Evolutionary conservation across 345 rosid species (phyloP), one percentile per base, ranked within the genome.

Genomic region (Passiflora organensis): DNA sequence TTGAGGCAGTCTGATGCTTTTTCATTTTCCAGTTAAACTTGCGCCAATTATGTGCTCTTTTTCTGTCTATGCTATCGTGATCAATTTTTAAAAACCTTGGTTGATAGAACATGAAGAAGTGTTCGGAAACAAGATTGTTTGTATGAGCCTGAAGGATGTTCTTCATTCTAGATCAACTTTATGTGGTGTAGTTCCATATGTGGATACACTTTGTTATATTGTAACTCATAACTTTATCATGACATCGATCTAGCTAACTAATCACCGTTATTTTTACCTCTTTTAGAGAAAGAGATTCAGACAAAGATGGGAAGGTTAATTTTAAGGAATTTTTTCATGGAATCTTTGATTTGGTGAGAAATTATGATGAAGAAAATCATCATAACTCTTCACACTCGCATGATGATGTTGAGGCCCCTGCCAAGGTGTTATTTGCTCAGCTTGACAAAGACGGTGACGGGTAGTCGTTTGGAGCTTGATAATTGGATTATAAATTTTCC

Each of bases 401-500:
- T 53, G 85, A 85, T 63, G 86, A 80, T 74, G 74, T 69, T 71
- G 94, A 87, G 80, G 81, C 82, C 48, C 87, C 95, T 1, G 97
- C 97, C 48, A 82, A 77, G 63, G 69, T 47, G 50, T 62, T 86
- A 74, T 93, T 82, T 79, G 41, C 75, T 69, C 76, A 85, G 82
- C 89, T 94, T 51, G 99, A 89, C 80, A 87, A 82, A 76, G 86
- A 94, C 74, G 82, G 70, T 56, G 96, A 89, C 16, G 82, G 96
- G 99, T 94, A 81, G n/a, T 51, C 32, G 23, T 59, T 47, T 51
- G 42, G 41, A 49, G 38, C 53, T 41, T 59, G 34, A 34, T 14
- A 43, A 10, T 39, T 22, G 18, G 23, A 13, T 37, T n/a, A 0
- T 18, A 25, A 22, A 43, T 37, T 43, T 19, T 38, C 16, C 18